phyloP scores from a whole-genome alignment of 768 basidiomycete species.

The Naematelia aurantialba region DNA sequence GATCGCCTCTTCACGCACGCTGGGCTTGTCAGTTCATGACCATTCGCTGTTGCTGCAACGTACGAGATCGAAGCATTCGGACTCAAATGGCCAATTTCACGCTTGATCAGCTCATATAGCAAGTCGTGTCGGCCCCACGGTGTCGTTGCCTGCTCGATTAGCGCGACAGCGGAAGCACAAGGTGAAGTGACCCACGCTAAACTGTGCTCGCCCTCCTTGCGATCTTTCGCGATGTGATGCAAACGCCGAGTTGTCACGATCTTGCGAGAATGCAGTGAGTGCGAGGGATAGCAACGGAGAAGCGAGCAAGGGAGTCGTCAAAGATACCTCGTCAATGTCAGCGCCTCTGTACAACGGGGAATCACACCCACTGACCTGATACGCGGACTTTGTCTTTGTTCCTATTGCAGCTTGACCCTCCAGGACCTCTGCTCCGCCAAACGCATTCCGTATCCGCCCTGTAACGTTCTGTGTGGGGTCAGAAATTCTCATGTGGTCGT shows the following conservation, averaged over 20 bases:
- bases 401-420: constrained; percentile 78
- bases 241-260: constrained; percentile 74
- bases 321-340: constrained; percentile 41
- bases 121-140: constrained; percentile 63
- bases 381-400: constrained; percentile 79
- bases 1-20: constrained; percentile 80
- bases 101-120: constrained; percentile 74
- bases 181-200: constrained; percentile 66
- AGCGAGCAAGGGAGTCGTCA: constrained; percentile 51
- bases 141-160: constrained; percentile 23
- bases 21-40: no score
- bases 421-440: constrained; percentile 85
- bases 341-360: no score
- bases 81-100: constrained; percentile 68
- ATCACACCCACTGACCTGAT: constrained; percentile 58
- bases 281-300: constrained; percentile 67
- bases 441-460: constrained; percentile 76
- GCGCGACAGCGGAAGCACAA: neutral
- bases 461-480: constrained; percentile 61
- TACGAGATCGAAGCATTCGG: constrained; percentile 80
- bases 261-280: constrained; percentile 65
- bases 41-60: no score
- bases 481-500: neutral
- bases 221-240: constrained; percentile 54
- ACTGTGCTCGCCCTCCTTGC: constrained; percentile 61